Conservation (phyloP, 345 rosid genomes). For the Jatropha curcas region DNA sequence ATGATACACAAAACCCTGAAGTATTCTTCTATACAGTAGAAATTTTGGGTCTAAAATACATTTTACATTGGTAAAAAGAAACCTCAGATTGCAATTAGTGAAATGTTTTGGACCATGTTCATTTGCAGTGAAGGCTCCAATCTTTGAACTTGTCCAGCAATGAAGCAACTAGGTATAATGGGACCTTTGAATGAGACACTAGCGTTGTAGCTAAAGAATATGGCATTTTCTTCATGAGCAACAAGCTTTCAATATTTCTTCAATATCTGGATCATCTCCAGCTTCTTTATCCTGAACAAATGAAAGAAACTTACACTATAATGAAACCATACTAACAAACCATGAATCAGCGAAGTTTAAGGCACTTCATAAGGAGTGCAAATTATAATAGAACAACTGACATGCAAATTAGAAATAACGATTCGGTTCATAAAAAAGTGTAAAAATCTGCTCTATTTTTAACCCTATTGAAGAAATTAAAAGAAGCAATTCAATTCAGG, state of each 20-base stretch:
- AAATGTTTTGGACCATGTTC: too few relatives aligned
- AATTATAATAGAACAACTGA: too few relatives aligned
- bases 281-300: constrained; percentile 84
- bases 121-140: background rate
- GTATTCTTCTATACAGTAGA: too few relatives aligned
- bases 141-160: background rate
- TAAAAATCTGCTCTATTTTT: background rate
- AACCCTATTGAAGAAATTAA: background rate
- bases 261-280: constrained; percentile 80
- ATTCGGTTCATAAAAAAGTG: background rate
- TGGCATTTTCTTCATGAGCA: constrained; percentile 46
- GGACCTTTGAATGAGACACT: background rate
- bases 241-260: constrained; percentile 70
- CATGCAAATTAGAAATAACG: too few relatives aligned
- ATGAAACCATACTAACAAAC: background rate
- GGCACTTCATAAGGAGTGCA: too few relatives aligned
- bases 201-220: background rate
- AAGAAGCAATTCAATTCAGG: background rate
- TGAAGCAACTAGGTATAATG: background rate
- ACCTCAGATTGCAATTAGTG: too few relatives aligned
- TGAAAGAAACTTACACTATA: constrained; percentile 3
- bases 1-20: too few relatives aligned
- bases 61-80: too few relatives aligned
- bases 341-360: too few relatives aligned
- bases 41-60: too few relatives aligned